Evolutionary conservation across 352 stramenopile genomes (phyloP), one percentile per base, ranked within the genome.

Genomic region (Thraustotheca clavata): DNA sequence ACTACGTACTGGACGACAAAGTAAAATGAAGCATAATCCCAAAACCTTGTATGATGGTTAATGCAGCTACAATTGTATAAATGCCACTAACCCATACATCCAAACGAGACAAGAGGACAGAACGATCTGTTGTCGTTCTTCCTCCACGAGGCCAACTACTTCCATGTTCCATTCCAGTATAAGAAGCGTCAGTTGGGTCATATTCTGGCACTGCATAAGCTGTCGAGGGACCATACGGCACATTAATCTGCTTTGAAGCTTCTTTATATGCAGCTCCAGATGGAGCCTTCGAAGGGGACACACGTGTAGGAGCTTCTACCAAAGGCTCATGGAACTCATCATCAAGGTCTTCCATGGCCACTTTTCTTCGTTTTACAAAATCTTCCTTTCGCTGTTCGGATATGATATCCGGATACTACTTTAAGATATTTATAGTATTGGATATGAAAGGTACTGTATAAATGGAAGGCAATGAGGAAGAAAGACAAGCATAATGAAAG

Each of bases 1-100:
- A 24, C 2, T 32, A 0, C 68, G n/a, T 67, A 93, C 83, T 70
- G 7, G 76, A 68, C 47, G 79, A 72, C 40, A 76, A 73, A 50
- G 69, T 82, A 54, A 88, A 86, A 60, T 82, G 59, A 35, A 90
- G 80, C 62, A 94, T 78, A 81, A 94, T 94, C 49, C 79, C 80
- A 32, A 94, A 94, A 31, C 82, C 84, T 62, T 94, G 79, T 47
- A 94, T 79, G 50, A 94, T 75, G 5, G 84, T 94, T 55, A 94
- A 72, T 32, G 80, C 80, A 0, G 84, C 83, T 4, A 83, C 80
- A 33, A 94, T 71, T 34, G 84, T 94, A 77, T 94, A 94, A 79
- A 94, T 84, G 48, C 84, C 84, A 47, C 82, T 91, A 39, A 94
- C 87, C 24, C 87, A 74, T 20, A 94, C 82, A 65, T 94, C 84